Base-by-base conservation (phyloP, 176 grass and related monocot genomes). In the Carex parvula region DNA sequence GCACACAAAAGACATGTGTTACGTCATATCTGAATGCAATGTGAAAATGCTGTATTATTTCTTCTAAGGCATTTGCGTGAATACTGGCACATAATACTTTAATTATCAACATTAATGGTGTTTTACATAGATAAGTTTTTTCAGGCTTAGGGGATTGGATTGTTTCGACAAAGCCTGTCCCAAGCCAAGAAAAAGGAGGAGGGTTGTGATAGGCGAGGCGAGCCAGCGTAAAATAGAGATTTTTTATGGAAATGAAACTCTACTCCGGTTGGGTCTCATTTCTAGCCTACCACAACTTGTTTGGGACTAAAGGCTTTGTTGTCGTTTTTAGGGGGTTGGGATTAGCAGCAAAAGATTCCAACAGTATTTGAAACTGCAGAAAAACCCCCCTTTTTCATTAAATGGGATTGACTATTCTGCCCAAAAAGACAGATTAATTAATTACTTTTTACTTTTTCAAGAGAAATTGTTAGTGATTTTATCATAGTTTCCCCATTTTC, bases 1-100 rank as follows among this genome's bases (percentile, higher is more conserved):
- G 95, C 64, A 95, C 95, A 84, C 92, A 90, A 87, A 71, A 98
- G 39, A 98, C 50, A 79, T 95, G 58, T 2, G 89, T 98, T 39
- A 98, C 88, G 0, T 59, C 74, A 87, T 82, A 82, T 62, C 80
- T 82, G 59, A 66, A 67, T 29, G 24, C 61, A 76, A 55, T 29
- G 55, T 32, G 42, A 3, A 81, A 66, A 53, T 62, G 30, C 15
- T 61, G 15, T 37, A 6, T 60, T 66, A 66, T 22, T 26, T 15
- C 33, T 21, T 65, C 16, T 82, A 2, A 29, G 58, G 54, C 70
- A 24, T 73, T 50, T 52, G n/a, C 42, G 50, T 24, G 20, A 62
- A 62, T 20, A 62, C 8, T 20, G 20, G 60, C 60, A 62, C 60
- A 62, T 62, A 8, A 62, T 63, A 6, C 60, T 63, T 63, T 63